Evolutionary conservation across 2,329 filamentous ascomycete species (phyloP), one percentile per base, ranked within the genome.

Genomic region (Pyricularia grisea): DNA sequence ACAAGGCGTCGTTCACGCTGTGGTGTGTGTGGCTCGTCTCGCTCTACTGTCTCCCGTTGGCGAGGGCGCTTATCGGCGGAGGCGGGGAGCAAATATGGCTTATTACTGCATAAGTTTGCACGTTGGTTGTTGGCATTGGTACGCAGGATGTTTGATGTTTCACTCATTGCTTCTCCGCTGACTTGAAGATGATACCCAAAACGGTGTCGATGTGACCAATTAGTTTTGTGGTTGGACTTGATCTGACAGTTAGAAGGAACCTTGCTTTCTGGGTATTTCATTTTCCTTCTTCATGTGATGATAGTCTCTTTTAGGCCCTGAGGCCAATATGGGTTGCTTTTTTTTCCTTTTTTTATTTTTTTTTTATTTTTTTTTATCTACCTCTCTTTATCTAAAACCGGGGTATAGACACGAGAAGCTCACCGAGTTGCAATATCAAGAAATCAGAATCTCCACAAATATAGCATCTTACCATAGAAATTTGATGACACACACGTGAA

Each of bases 381-480:
- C 17, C 6, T 50, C 20, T 20, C 7, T 50, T 50, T 14, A 36
- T 14, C 2, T 36, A 36, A 4, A n/a, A 50, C 17, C 6, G 1
- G 42, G 42, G 42, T 50, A 50, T n/a, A 50, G 17, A n/a, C 42
- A 3, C 36, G 14, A 9, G 6, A 20, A 50, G 42, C 17, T n/a
- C 20, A 4, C 42, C 2, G 14, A 20, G 42, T 7, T 50, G 42
- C 20, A 20, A 7, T 2, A 2, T 3, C 7, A n/a, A 50, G 2
- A 7, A 17, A 20, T 50, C 6, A n/a, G 17, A 61, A 30, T 63
- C 82, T 77, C 91, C 91, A 94, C 1, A 92, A 73, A 77, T 90
- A 92, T 36, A 93, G 74, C 65, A 90, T 77, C 74, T 84, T 87
- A 77, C 93, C 91, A 72, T 93, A 93, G 73, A 93, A 94, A 76